Evolutionary conservation across 2,329 filamentous ascomycete genomes (phyloP).

Genomic region (Cladobotryum mycophilum): DNA sequence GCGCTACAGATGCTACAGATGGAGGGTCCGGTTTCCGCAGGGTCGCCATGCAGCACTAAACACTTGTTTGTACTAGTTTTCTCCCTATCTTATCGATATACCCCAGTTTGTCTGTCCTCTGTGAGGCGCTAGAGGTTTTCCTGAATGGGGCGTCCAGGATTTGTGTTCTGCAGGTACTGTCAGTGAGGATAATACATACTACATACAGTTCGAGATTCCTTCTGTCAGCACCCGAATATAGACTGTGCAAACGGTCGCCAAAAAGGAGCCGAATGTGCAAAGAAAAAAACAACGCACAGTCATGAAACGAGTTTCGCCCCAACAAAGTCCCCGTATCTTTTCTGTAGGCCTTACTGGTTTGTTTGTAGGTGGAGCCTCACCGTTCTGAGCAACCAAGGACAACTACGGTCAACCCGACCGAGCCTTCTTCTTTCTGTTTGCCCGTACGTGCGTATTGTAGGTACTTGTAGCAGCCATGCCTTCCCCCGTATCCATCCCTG

Average conservation of each 20-base stretch:
- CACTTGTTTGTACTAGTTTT: conserved; percentile 1
- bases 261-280: too few species aligned
- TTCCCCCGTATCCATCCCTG: too few species aligned
- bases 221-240: background rate
- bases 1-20: too few species aligned
- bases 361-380: background rate
- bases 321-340: too few species aligned
- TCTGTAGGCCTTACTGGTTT: too few species aligned
- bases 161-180: conserved; percentile 3
- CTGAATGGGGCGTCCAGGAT: background rate
- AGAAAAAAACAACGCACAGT: too few species aligned
- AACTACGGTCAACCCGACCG: conserved; percentile 1
- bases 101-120: conserved; percentile 9
- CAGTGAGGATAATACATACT: too few species aligned
- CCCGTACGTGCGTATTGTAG: background rate
- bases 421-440: conserved; percentile 1
- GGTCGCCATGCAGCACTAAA: conserved; percentile 11
- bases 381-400: background rate
- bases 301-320: too few species aligned
- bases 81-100: conserved; percentile 16
- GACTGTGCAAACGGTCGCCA: too few species aligned
- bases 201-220: background rate
- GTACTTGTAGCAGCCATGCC: background rate
- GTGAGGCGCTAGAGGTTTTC: conserved; percentile 2
- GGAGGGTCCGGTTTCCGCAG: conserved; percentile 2